phyloP scores from a whole-genome alignment of 805 yeast species.

The Ascoidea rubescens region DNA sequence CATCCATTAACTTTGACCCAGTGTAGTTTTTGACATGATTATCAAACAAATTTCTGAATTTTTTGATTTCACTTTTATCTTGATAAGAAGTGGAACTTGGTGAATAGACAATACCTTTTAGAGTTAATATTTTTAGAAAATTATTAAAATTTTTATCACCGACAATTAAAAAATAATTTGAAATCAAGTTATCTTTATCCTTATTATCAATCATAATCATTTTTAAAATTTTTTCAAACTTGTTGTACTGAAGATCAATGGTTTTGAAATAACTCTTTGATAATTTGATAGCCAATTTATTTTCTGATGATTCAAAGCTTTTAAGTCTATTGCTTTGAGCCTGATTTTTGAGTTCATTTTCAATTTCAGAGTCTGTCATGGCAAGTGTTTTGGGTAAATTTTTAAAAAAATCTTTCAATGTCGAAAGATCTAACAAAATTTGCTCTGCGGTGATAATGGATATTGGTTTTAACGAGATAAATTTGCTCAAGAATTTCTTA shows the following conservation, averaged over 20 bases:
- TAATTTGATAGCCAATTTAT: slow-evolving; percentile 6
- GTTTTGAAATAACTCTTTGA: slow-evolving; percentile 24
- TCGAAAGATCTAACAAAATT: slow-evolving; percentile 56
- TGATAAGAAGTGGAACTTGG: slow-evolving; percentile 18
- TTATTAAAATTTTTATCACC: slow-evolving; percentile 51
- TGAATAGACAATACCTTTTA: slow-evolving; percentile 35
- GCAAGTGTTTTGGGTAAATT: slow-evolving; percentile 11
- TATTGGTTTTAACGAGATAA: slow-evolving; percentile 51
- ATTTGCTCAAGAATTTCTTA: slow-evolving; percentile 38
- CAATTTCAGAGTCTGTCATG: not conserved
- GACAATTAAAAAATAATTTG: slow-evolving; percentile 49
- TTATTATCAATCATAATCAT: slow-evolving; percentile 46
- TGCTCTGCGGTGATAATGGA: slow-evolving; percentile 56
- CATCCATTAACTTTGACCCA: slow-evolving; percentile 12
- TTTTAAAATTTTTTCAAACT: slow-evolving; percentile 52
- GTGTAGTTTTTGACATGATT: slow-evolving; percentile 15
- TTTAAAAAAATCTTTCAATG: slow-evolving; percentile 31
- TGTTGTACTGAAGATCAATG: slow-evolving; percentile 26
- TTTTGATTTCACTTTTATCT: slow-evolving; percentile 22
- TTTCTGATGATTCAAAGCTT: slow-evolving; percentile 12
- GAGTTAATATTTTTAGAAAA: slow-evolving; percentile 46
- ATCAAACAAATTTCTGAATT: slow-evolving; percentile 25
- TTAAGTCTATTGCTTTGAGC: slow-evolving; percentile 8
- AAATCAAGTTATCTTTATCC: slow-evolving; percentile 54
- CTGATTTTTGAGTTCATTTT: slow-evolving; percentile 14